Base-by-base conservation (phyloP, 495 filamentous ascomycete species). In the Glonium stellatum region DNA sequence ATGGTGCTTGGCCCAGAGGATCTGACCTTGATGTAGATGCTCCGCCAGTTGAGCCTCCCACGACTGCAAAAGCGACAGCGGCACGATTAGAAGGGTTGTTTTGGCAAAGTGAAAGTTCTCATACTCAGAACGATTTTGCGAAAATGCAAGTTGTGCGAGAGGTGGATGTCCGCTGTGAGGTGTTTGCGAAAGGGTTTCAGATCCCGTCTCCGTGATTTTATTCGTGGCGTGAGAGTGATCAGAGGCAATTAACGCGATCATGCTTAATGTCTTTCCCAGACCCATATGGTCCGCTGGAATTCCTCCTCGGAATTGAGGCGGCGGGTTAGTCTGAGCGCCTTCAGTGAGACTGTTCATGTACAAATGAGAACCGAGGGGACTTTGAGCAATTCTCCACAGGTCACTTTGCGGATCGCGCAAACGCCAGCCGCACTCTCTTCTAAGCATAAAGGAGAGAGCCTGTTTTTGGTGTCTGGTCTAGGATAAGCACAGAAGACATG, bases 211-310 rank as follows among this genome's bases (percentile, higher is more conserved):
- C 27, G 6, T 31, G 27, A 6, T 31, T 31, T 31, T 6, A 31
- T 6, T 31, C 27, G 6, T 31, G 27, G 2, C 6, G 27, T 31
- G 27, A 6, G 27, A 31, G 6, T 31, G 6, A 31, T 31, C 55
- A 22, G 11, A 36, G 25, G 55, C 49, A 9, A 95, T 86, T 31
- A 95, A 68, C 53, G 88, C 85, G 56, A 96, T 93, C 42, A 90
- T 82, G 69, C 93, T 88, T 4, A 96, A 76, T 0, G 91, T 96
- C 72, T 97, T 97, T 18, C 91, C 91, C 9, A 97, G 75, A 6
- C 91, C 91, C 92, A 97, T 96, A 61, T 95, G 90, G 70, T 97
- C 91, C 23, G 89, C 89, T 12, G 95, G 76, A 41, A 96, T 88
- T 36, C 90, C 91, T 31, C 92, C 92, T 62, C 21, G 21, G 31